A percentile compares a stretch with the other conserved stretches of the same genome.
Evolutionary conservation across 768 basidiomycete genomes (phyloP).

Genomic region (Lactarius quietus): DNA sequence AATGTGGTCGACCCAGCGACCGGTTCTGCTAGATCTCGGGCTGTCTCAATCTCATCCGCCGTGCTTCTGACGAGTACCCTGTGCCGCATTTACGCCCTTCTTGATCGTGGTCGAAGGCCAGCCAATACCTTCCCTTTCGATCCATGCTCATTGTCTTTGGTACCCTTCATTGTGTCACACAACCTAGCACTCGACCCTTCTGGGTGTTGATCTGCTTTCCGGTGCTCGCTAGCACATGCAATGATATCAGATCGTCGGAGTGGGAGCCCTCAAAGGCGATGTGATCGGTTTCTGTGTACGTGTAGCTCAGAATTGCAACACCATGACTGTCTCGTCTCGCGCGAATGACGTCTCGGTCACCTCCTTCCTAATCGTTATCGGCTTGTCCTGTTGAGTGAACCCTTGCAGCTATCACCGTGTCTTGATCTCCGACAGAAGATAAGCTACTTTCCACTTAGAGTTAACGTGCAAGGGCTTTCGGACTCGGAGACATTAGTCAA

Average conservation of each 20-base stretch:
- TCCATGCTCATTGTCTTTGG: neutral
- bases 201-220: neutral
- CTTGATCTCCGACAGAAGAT: neutral
- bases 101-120: neutral
- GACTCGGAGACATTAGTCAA: neutral
- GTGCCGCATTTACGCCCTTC: neutral
- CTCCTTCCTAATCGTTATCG: neutral
- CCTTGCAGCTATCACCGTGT: neutral
- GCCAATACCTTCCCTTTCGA: neutral
- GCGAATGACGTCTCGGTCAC: neutral
- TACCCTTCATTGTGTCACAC: neutral
- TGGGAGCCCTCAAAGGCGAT: neutral
- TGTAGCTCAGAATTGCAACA: neutral
- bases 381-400: neutral
- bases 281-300: neutral
- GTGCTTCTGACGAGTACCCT: neutral
- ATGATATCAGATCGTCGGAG: neutral
- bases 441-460: neutral
- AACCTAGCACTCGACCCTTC: neutral
- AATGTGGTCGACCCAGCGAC: slow-evolving; percentile 34
- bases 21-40: slow-evolving; percentile 40
- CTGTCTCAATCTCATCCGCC: neutral
- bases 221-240: neutral
- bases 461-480: neutral
- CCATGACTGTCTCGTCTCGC: neutral